Evolutionary conservation across 164 flowering plant species (phyloP).

Genomic region (Magnolia sinica): DNA sequence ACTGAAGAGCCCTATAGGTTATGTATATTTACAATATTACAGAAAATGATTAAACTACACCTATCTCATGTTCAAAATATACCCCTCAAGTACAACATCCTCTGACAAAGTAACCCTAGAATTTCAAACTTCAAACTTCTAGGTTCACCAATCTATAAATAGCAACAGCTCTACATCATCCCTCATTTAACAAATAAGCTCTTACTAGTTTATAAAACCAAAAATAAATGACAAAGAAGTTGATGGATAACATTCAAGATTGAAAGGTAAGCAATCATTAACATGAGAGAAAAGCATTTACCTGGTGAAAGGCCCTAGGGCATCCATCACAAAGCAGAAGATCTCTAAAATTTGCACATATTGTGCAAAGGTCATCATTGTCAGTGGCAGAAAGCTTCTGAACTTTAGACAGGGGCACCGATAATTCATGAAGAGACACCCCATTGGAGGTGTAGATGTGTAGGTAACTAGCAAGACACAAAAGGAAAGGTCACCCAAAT

Average conservation of each 20-base stretch:
- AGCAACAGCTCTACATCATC: no score
- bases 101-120: no score
- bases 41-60: no score
- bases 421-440: conserved; percentile 80
- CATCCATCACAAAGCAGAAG: conserved; percentile 82
- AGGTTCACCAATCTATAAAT: no score
- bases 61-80: no score
- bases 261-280: neutral
- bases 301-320: conserved; percentile 74
- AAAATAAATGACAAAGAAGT: neutral
- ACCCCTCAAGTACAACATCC: no score
- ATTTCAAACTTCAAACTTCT: no score
- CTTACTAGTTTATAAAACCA: neutral
- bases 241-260: neutral
- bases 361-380: conserved; percentile 82
- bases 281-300: neutral
- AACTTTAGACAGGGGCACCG: conserved; percentile 51
- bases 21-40: no score
- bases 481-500: no score
- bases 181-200: neutral
- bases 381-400: conserved; percentile 41
- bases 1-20: no score
- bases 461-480: no score
- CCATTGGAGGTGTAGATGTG: no score
- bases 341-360: conserved; percentile 71